Evolutionary conservation across 2,329 filamentous ascomycete species (phyloP), one percentile per base, ranked within the genome.

Genomic region (Didymella sp.): DNA sequence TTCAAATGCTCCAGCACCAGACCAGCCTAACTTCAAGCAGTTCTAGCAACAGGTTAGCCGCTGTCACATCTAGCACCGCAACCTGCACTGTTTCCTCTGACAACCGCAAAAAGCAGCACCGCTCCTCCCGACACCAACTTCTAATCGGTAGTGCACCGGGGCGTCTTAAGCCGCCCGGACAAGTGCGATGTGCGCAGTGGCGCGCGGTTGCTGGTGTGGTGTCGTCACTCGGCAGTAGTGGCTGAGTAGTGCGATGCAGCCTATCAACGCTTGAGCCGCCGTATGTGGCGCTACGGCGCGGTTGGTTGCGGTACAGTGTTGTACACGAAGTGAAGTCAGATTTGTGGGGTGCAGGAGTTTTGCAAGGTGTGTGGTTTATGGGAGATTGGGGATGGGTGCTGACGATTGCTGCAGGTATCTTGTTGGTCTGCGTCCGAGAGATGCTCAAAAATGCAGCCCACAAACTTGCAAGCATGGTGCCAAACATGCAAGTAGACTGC

Each of bases 171-270:
- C 35, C 19, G n/a, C 37, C 25, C 22, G 28, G 44, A 15, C 22
- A n/a, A 44, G 28, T 44, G 40, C 27, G 8, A 53, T 49, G 15
- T 33, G 46, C 40, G 17, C 33, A 33, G 41, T 56, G 35, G 41
- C 42, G 47, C 47, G 47, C 42, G 42, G 33, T 46, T 46, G 41
- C 22, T 42, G 42, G 35, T 12, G 43, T 17, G 19, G 24, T 57
- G 54, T 51, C 54, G 54, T 57, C 54, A 57, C 51, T 8, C 8
- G 24, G 19, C 54, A 51, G 44, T 51, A 45, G 45, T 56, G 41
- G 45, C 43, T 25, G 27, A 13, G 33, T 21, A 19, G 15, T 15
- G 38, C 31, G 2, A 38, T 41, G 43, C 54, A 41, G 31, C 54
- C 37, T 44, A 48, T 57, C 44, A 52, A 48, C 48, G 54, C 43